Conservation (phyloP, 2,329 filamentous ascomycete species). For the Purpureocillium takamizusanense region DNA sequence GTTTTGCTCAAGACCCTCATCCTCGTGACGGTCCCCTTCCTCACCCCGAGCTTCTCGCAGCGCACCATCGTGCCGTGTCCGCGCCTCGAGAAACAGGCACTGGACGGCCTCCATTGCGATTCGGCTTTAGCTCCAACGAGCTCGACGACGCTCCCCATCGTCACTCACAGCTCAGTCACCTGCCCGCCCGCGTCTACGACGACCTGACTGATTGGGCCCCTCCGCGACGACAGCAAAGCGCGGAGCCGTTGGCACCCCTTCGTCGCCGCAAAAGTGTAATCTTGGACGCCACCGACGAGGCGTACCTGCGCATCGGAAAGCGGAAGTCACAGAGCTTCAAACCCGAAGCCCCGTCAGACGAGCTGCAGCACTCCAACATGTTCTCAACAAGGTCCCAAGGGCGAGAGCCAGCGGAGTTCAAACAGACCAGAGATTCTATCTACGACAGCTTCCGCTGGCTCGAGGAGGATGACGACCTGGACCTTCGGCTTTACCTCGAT, state of each 20-base stretch:
- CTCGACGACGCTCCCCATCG: constrained; percentile 8
- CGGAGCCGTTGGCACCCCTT: constrained; percentile 52
- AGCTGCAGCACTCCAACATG: constrained; percentile 11
- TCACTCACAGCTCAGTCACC: neutral
- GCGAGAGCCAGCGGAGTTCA: constrained; percentile 6
- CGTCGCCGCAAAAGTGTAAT: constrained; percentile 27
- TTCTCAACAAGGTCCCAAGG: constrained; percentile 10
- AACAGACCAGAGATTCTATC: constrained; percentile 40
- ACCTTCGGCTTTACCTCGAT: constrained; percentile 57
- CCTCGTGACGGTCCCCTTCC: constrained; percentile 15
- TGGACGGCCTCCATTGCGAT: constrained; percentile 1
- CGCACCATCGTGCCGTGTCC: constrained; percentile 12
- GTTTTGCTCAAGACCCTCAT: constrained; percentile 44
- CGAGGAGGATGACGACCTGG: constrained; percentile 63
- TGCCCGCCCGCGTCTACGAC: constrained; percentile 2
- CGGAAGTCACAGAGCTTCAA: constrained; percentile 11
- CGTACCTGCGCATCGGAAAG: constrained; percentile 15
- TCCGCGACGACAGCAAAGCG: neutral
- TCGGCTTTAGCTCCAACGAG: constrained; percentile 8
- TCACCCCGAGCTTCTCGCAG: constrained; percentile 15
- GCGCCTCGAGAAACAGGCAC: constrained; percentile 5
- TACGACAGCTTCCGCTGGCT: constrained; percentile 66
- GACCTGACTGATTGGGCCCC: neutral
- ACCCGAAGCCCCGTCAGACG: neutral
- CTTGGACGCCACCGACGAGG: constrained; percentile 17